Evolutionary conservation across 2,329 filamentous ascomycete species (phyloP).

Genomic region (Trichoderma sp.): DNA sequence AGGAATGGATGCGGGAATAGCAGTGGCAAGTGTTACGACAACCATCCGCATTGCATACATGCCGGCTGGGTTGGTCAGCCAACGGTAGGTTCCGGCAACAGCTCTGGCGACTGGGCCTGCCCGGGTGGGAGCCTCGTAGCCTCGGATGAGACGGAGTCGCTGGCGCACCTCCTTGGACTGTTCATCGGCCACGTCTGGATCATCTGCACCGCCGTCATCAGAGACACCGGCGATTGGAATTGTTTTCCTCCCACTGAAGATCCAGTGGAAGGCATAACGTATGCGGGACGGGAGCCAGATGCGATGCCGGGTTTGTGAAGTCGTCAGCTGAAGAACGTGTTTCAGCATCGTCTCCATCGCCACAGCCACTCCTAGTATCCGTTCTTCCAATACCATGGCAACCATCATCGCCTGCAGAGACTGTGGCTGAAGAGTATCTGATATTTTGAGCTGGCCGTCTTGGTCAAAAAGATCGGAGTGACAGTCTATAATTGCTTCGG

Average conservation of each 20-base stretch:
- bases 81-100: conserved; percentile 36
- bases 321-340: conserved; percentile 37
- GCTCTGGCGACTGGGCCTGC: conserved; percentile 24
- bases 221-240: conserved; percentile 24
- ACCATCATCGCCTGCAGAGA: conserved; percentile 41
- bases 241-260: conserved; percentile 26
- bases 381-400: conserved; percentile 48
- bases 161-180: conserved; percentile 36
- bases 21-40: conserved; percentile 42
- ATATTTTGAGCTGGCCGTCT: conserved; percentile 35
- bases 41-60: conserved; percentile 49
- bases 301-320: conserved; percentile 33
- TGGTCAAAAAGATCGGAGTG: conserved; percentile 43
- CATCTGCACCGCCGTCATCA: conserved; percentile 22
- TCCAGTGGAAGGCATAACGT: conserved; percentile 39
- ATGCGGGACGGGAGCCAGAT: conserved; percentile 45
- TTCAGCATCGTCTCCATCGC: conserved; percentile 37
- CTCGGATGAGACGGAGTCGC: conserved; percentile 37
- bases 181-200: conserved; percentile 29
- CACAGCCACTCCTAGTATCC: conserved; percentile 30
- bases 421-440: conserved; percentile 25
- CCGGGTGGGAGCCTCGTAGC: conserved; percentile 20
- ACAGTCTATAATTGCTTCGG: conserved; percentile 38
- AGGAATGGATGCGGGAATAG: conserved; percentile 42
- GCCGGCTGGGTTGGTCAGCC: conserved; percentile 42